Base-by-base conservation (phyloP, 2,329 filamentous ascomycete species). In the Blumeria graminis region DNA sequence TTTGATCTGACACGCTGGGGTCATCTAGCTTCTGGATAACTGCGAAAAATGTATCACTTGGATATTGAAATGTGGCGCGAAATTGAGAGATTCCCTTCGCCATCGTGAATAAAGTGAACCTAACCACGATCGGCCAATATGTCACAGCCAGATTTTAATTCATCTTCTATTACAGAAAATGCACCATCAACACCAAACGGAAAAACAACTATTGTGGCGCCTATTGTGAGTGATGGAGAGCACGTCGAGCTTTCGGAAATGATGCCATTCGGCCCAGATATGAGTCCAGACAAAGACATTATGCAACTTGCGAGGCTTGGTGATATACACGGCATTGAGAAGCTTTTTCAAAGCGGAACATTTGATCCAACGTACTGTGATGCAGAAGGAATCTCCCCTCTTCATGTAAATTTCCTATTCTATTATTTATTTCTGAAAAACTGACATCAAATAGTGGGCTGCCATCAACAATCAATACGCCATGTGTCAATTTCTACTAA, bases 391-490 rank as follows among this genome's bases (percentile, higher is more conserved):
- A 95, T 98, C 67, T 96, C 90, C 43, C 88, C 92, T 60, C 71
- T 98, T 69, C 92, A 96, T 74, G 90, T 95, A 76, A 64, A 77
- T 72, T 11, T 43, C 54, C 9, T 34, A 16, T n/a, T 28, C 55
- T 35, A 18, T 18, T 32, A 28, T 32, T 18, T 18, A 35, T 9
- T 22, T 8, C 36, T 32, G 13, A 28, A 22, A 28, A 50, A 18
- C 48, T 18, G 43, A 14, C 28, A 53, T 48, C 57, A 62, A 13
- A 56, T 67, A 98, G 87, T 98, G 92, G 92, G 92, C 92, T 51
- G 87, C 93, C 39, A 96, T 98, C 69, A 98, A 98, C 72, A 96
- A 96, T 67, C 92, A 95, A 68, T 93, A 90, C 71, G 86, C 86
- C 62, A 88, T 96, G 74, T 95, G 90, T 77, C 90, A 92, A 69